phyloP scores from a whole-genome alignment of 1,139 yeast genomes.

The Blastobotrys indianensis region DNA sequence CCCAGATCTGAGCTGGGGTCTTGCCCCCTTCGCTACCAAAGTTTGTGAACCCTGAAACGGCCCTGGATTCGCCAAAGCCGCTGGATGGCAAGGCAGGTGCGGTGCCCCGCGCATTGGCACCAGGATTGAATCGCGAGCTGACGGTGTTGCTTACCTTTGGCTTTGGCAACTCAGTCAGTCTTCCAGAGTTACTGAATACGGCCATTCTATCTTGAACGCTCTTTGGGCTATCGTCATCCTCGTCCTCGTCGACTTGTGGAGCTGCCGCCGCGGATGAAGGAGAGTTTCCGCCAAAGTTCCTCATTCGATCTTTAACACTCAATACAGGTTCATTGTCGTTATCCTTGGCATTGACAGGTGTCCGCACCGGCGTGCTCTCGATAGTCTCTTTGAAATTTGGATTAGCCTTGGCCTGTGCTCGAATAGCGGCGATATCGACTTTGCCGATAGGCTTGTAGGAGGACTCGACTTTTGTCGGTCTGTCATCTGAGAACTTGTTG shows the following conservation, averaged over 20 bases:
- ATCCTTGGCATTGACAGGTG: slow-evolving; percentile 20
- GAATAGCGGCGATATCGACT: slow-evolving; percentile 45
- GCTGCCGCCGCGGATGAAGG: slow-evolving; percentile 4
- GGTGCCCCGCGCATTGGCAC: slow-evolving; percentile 23
- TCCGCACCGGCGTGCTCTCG: slow-evolving; percentile 15
- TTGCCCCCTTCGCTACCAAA: slow-evolving; percentile 73
- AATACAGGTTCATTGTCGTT: slow-evolving; percentile 34
- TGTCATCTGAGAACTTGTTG: slow-evolving; percentile 28
- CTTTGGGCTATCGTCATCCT: slow-evolving; percentile 19
- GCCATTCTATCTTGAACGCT: slow-evolving; percentile 25
- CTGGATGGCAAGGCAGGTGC: slow-evolving; percentile 41
- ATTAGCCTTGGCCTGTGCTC: slow-evolving; percentile 36
- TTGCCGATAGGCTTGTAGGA: slow-evolving; percentile 55
- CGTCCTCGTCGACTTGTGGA: slow-evolving; percentile 5
- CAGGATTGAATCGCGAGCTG: slow-evolving; percentile 36
- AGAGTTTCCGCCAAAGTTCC: slow-evolving; percentile 21
- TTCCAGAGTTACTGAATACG: slow-evolving; percentile 25
- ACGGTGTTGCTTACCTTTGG: slow-evolving; percentile 53
- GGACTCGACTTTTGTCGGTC: slow-evolving; percentile 28
- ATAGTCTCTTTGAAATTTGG: slow-evolving; percentile 12
- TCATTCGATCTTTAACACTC: slow-evolving; percentile 41
- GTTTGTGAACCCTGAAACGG: slow-evolving; percentile 60
- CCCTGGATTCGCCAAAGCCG: slow-evolving; percentile 53
- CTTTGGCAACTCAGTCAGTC: slow-evolving; percentile 60
- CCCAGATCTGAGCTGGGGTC: slow-evolving; percentile 95